These are phyloP conservation scores for Luzula sylvatica DNA, from an alignment of 176 grass and related monocot genomes.

Conservation along the genomic window DNA sequence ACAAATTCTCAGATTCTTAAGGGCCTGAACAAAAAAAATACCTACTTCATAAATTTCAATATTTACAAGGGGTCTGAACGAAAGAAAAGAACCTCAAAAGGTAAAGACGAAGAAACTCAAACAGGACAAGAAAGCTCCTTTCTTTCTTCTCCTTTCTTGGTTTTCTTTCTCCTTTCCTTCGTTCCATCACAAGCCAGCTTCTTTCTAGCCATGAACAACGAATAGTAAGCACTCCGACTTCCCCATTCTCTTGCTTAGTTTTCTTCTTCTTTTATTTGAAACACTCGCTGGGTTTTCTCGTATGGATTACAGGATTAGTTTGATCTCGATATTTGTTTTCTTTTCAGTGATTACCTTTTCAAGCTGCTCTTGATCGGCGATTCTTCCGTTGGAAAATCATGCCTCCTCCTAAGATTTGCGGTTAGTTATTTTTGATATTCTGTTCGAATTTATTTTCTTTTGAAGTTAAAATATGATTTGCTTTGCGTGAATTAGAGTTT, in stretches of 20 bases:
- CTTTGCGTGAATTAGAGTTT: neutral
- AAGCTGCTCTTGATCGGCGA: conserved; percentile 98
- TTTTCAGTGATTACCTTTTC: conserved; percentile 92
- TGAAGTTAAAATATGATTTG: neutral
- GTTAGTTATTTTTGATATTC: conserved; percentile 30
- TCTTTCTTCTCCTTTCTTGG: neutral
- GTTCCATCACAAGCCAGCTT: neutral
- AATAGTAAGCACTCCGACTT: conserved; percentile 38
- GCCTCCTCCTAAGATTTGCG: conserved; percentile 80
- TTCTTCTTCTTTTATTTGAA: neutral
- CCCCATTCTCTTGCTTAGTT: neutral
- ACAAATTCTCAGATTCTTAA: too few relatives aligned
- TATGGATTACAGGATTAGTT: neutral
- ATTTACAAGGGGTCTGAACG: neutral
- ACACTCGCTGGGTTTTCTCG: neutral
- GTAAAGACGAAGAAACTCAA: neutral
- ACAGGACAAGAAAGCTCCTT: conserved; percentile 7
- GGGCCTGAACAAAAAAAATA: too few relatives aligned
- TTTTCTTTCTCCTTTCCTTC: neutral
- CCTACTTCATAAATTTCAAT: neutral
- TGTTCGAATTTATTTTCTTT: conserved; percentile 9
- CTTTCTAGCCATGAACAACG: conserved; percentile 46
- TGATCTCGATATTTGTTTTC: conserved; percentile 2
- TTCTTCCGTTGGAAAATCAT: conserved; percentile 93
- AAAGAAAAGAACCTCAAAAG: neutral